A percentile compares a stretch with the other conserved stretches of the same genome.
Conservation (phyloP, 345 rosid species). For the Excoecaria agallocha region DNA sequence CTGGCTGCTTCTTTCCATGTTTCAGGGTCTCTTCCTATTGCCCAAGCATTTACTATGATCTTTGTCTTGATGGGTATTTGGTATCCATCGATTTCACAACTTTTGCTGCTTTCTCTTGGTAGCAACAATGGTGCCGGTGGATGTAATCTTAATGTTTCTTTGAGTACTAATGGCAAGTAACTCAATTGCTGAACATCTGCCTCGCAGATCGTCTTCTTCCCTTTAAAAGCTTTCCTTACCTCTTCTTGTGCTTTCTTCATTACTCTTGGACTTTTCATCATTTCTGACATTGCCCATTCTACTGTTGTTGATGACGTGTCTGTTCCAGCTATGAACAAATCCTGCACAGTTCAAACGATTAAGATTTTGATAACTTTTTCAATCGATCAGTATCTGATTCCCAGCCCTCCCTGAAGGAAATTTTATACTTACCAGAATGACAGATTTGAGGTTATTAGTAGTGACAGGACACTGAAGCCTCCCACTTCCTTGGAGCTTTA, state of each 20-base stretch:
- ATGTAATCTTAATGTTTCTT: slow-evolving; percentile 23
- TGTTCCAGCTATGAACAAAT: slow-evolving; percentile 16
- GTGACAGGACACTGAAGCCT: slow-evolving; percentile 18
- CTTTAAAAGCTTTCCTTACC: slow-evolving; percentile 11
- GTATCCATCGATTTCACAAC: slow-evolving; percentile 16
- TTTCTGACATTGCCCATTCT: slow-evolving; percentile 22
- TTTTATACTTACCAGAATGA: slow-evolving; percentile 4
- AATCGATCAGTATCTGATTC: too few species aligned
- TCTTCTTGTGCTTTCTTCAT: slow-evolving; percentile 19
- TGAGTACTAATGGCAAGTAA: slow-evolving; percentile 13
- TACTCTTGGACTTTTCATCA: slow-evolving; percentile 19
- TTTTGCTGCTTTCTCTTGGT: slow-evolving; percentile 18
- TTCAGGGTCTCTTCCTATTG: slow-evolving; percentile 13
- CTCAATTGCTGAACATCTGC: slow-evolving; percentile 16
- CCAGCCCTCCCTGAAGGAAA: too few species aligned
- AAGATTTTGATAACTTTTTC: not conserved
- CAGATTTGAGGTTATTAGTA: slow-evolving; percentile 8
- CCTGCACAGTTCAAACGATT: not conserved
- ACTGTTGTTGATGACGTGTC: slow-evolving; percentile 18
- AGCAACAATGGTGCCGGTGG: slow-evolving; percentile 16
- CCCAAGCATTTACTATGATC: slow-evolving; percentile 15
- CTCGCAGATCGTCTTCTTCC: slow-evolving; percentile 9
- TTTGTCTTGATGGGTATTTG: slow-evolving; percentile 6
- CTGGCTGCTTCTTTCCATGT: slow-evolving; percentile 4
- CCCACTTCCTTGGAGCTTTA: slow-evolving; percentile 14